Percentiles rank a stretch among this genome's conserved stretches.
These are phyloP conservation scores for Hyaloscypha variabilis DNA, from an alignment of 495 filamentous ascomycete genomes.

Conservation along the genomic window DNA sequence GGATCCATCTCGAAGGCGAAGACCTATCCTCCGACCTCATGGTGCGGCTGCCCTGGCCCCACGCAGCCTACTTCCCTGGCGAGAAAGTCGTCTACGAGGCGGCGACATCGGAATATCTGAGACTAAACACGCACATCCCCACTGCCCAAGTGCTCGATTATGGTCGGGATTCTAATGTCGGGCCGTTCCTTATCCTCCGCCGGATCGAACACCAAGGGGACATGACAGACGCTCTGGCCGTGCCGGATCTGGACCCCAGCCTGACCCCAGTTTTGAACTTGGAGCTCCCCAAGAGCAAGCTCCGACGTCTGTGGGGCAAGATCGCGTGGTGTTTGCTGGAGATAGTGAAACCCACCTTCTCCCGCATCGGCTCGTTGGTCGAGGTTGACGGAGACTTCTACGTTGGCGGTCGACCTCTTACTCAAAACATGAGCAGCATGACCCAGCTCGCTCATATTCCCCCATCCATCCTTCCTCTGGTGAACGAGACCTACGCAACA, in stretches of 20 bases:
- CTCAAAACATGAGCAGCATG: conserved; percentile 36
- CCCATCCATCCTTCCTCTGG: conserved; percentile 29
- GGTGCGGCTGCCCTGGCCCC: conserved; percentile 17
- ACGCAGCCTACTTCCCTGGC: conserved; percentile 32
- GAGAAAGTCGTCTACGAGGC: conserved; percentile 47
- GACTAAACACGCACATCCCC: conserved; percentile 42
- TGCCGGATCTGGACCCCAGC: background rate
- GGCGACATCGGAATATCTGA: conserved; percentile 44
- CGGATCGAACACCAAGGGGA: background rate
- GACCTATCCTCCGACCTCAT: conserved; percentile 11
- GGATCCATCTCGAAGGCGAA: conserved; percentile 20
- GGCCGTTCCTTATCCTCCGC: conserved; percentile 29
- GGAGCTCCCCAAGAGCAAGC: conserved; percentile 20
- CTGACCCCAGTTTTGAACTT: background rate
- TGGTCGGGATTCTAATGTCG: conserved; percentile 31
- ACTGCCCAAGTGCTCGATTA: conserved; percentile 40
- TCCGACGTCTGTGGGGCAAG: conserved; percentile 38
- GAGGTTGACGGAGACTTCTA: conserved; percentile 18
- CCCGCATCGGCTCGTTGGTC: conserved; percentile 42
- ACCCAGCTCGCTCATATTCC: conserved; percentile 30
- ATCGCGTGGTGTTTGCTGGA: conserved; percentile 40
- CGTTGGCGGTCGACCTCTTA: conserved; percentile 30
- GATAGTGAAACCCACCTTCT: conserved; percentile 34
- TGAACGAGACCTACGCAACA: conserved; percentile 37
- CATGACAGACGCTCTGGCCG: background rate